Percentiles rank a stretch among this genome's conserved stretches.
Conservation (phyloP, 192 early-diverging fungal species). For the Backusella circina region DNA sequence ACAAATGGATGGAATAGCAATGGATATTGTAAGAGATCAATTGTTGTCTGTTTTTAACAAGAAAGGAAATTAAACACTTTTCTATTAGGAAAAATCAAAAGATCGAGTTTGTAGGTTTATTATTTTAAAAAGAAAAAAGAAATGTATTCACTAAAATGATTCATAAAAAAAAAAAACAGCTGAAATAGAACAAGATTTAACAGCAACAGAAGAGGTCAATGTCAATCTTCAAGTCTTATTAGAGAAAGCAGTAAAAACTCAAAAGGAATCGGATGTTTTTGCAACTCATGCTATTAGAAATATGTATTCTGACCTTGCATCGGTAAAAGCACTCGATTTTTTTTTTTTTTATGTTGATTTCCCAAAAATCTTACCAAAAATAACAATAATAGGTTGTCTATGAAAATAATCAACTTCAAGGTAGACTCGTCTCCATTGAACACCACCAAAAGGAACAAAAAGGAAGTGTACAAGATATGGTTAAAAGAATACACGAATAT, state of each 20-base stretch:
- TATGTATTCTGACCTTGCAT: slow-evolving; percentile 21
- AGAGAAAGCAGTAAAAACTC: slow-evolving; percentile 25
- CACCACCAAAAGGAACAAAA: slow-evolving; percentile 17
- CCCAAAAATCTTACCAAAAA: neutral
- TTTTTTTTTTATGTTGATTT: neutral
- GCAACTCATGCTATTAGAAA: slow-evolving; percentile 26
- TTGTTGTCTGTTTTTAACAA: neutral
- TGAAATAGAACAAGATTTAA: slow-evolving; percentile 28
- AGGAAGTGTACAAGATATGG: slow-evolving; percentile 27
- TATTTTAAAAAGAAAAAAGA: neutral
- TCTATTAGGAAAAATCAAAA: slow-evolving; percentile 7
- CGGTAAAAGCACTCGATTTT: neutral
- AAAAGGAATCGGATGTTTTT: slow-evolving; percentile 29
- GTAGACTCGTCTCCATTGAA: slow-evolving; percentile 20
- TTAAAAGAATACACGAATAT: slow-evolving; percentile 25
- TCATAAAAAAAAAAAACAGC: neutral
- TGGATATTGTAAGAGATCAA: slow-evolving; percentile 17
- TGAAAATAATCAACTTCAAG: slow-evolving; percentile 25
- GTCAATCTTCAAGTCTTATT: slow-evolving; percentile 34
- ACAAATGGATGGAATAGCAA: slow-evolving; percentile 23
- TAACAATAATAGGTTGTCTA: slow-evolving; percentile 11
- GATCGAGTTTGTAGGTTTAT: slow-evolving; percentile 12
- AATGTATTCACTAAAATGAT: neutral
- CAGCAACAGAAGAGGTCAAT: slow-evolving; percentile 32
- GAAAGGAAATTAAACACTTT: neutral